phyloP scores from a whole-genome alignment of 2,329 filamentous ascomycete genomes.

The Neofusicoccum kwambonambiense region DNA sequence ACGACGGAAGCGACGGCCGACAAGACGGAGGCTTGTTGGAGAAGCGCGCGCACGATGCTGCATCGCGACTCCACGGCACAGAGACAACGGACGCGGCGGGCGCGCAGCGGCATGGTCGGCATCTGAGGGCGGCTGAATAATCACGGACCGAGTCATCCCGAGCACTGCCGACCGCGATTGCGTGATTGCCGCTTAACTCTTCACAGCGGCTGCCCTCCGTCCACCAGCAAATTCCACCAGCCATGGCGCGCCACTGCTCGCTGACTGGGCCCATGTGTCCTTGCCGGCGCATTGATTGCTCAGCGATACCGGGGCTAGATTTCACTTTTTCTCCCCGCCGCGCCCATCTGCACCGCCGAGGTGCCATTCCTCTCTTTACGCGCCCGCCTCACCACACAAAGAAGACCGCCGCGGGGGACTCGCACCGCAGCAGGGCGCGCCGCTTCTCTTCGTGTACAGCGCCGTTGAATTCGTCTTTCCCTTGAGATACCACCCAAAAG shows the following conservation, averaged over 20 bases:
- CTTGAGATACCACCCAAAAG: slow-evolving; percentile 4
- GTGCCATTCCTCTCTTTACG: neutral
- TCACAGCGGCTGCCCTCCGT: no score
- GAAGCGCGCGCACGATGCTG: no score
- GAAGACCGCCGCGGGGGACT: neutral
- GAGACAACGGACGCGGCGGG: neutral
- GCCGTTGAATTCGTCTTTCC: neutral
- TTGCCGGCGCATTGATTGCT: slow-evolving; percentile 10
- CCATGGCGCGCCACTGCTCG: neutral
- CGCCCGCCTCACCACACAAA: neutral
- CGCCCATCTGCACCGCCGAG: neutral
- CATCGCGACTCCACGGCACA: no score
- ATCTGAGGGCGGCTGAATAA: slow-evolving; percentile 5
- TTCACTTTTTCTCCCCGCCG: slow-evolving; percentile 15
- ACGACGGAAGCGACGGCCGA: neutral
- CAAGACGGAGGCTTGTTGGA: no score
- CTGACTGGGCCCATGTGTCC: neutral
- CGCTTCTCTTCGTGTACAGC: neutral
- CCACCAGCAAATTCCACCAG: neutral
- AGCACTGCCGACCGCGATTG: neutral
- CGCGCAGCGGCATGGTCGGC: neutral
- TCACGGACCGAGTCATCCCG: slow-evolving; percentile 4
- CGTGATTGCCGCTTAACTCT: neutral
- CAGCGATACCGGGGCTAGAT: slow-evolving; percentile 14
- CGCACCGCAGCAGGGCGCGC: neutral